Evolutionary conservation across 2,329 filamentous ascomycete species (phyloP).

Genomic region (Colletotrichum lindemuthianum): DNA sequence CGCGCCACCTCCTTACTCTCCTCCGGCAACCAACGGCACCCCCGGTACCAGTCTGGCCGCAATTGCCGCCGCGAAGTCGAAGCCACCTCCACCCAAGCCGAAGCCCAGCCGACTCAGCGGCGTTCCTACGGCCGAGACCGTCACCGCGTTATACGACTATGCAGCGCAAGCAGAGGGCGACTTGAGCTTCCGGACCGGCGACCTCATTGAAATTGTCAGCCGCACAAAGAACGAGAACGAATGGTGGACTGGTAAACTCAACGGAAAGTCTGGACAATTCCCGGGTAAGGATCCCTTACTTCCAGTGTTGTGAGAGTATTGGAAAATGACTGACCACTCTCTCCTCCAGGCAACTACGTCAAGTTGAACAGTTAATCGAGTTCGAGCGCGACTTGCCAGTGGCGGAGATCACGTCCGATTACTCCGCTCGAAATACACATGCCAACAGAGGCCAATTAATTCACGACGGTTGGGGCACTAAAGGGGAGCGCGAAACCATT

Average conservation of each 20-base stretch:
- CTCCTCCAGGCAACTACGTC: conserved; percentile 60
- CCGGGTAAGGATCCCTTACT: conserved; percentile 70
- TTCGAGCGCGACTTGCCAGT: neutral
- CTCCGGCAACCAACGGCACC: conserved; percentile 45
- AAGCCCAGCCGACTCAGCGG: conserved; percentile 81
- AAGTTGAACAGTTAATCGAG: conserved; percentile 47
- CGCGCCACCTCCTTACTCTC: conserved; percentile 78
- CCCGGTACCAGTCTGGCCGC: conserved; percentile 54
- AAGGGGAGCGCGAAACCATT: conserved; percentile 25
- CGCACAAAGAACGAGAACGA: conserved; percentile 93
- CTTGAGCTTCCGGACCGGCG: conserved; percentile 87
- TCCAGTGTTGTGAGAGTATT: neutral
- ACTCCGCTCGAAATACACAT: conserved; percentile 18
- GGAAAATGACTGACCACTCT: conserved; percentile 39
- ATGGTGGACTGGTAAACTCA: conserved; percentile 91
- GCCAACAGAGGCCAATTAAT: conserved; percentile 28
- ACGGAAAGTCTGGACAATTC: conserved; percentile 88
- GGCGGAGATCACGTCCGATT: conserved; percentile 12
- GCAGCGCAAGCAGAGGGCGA: conserved; percentile 95
- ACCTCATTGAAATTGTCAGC: conserved; percentile 87
- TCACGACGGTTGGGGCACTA: conserved; percentile 25
- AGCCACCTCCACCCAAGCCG: conserved; percentile 78
- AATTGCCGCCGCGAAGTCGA: conserved; percentile 67
- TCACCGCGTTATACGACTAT: conserved; percentile 94
- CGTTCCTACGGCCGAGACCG: conserved; percentile 75